Conservation (phyloP, 2,329 filamentous ascomycete genomes). For the Colletotrichum costaricense region DNA sequence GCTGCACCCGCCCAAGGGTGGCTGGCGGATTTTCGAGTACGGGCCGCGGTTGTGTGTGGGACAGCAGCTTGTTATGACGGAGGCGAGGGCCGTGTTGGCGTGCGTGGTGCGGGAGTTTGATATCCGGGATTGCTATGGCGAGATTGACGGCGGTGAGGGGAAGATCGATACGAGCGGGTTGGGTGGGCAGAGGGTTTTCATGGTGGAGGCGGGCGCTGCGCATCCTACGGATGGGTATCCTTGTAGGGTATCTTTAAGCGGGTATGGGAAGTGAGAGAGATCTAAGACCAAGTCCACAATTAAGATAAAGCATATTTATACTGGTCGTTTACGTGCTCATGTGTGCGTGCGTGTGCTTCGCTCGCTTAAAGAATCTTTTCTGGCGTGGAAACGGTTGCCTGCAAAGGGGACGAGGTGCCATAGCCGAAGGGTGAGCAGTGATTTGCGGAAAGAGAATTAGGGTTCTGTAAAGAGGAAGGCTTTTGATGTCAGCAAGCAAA, state of each 20-base stretch:
- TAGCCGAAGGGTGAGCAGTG: not conserved
- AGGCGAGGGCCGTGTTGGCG: slow-evolving; percentile 58
- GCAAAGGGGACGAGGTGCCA: not conserved
- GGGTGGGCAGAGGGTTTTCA: slow-evolving; percentile 26
- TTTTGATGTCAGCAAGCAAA: no score
- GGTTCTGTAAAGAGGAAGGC: no score
- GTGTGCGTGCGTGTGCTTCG: no score
- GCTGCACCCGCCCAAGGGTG: slow-evolving; percentile 44
- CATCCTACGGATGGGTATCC: slow-evolving; percentile 33
- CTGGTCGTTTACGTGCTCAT: no score
- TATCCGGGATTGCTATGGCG: slow-evolving; percentile 23
- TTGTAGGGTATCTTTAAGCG: slow-evolving; percentile 21
- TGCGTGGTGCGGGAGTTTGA: slow-evolving; percentile 60
- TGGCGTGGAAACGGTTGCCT: no score
- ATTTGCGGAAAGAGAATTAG: not conserved
- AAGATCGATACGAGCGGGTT: slow-evolving; percentile 25
- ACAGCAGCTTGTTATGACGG: slow-evolving; percentile 56
- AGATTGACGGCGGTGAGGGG: slow-evolving; percentile 23
- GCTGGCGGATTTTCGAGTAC: slow-evolving; percentile 62
- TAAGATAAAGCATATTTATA: no score
- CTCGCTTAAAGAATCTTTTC: not conserved
- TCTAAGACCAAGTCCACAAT: no score
- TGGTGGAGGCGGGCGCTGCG: slow-evolving; percentile 34
- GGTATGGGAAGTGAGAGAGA: not conserved
- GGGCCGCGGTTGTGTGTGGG: slow-evolving; percentile 62